Evolutionary conservation across 2,329 filamentous ascomycete genomes (phyloP).

Genomic region (Claviceps sp.): DNA sequence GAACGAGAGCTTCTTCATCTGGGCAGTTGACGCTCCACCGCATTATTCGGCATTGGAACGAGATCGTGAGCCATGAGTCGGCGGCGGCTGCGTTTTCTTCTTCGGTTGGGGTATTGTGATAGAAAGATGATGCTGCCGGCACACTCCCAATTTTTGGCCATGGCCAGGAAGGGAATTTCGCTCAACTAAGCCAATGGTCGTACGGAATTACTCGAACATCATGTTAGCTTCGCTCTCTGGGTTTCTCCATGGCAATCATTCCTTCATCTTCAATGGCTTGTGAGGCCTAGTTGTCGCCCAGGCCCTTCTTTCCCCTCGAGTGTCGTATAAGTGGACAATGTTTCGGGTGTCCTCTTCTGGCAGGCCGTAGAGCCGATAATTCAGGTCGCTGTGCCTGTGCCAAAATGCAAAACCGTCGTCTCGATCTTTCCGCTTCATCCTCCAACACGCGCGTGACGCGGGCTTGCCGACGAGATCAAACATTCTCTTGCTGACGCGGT

Average conservation of each 20-base stretch:
- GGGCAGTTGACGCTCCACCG: constrained; percentile 8
- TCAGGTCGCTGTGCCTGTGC: constrained; percentile 95
- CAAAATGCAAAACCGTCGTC: constrained; percentile 92
- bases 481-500: constrained; percentile 49
- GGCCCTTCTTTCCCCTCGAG: constrained; percentile 61
- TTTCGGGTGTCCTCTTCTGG: constrained; percentile 82
- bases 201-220: constrained; percentile 36
- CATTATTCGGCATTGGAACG: constrained; percentile 35
- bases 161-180: constrained; percentile 57
- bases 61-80: constrained; percentile 57
- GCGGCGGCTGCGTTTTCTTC: constrained; percentile 18
- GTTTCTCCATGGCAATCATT: constrained; percentile 31
- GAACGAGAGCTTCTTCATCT: constrained; percentile 36
- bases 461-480: constrained; percentile 60
- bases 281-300: constrained; percentile 27
- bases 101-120: constrained; percentile 49
- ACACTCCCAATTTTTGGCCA: constrained; percentile 85
- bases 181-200: constrained; percentile 57
- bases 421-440: constrained; percentile 52
- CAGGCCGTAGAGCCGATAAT: constrained; percentile 80
- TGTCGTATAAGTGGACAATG: constrained; percentile 52
- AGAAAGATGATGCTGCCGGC: constrained; percentile 64
- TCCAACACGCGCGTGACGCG: constrained; percentile 40
- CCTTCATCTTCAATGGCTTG: constrained; percentile 30
- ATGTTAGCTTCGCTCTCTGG: constrained; percentile 34